Evolutionary conservation across 2,329 filamentous ascomycete species (phyloP).

Genomic region (Hysterium pulicare): DNA sequence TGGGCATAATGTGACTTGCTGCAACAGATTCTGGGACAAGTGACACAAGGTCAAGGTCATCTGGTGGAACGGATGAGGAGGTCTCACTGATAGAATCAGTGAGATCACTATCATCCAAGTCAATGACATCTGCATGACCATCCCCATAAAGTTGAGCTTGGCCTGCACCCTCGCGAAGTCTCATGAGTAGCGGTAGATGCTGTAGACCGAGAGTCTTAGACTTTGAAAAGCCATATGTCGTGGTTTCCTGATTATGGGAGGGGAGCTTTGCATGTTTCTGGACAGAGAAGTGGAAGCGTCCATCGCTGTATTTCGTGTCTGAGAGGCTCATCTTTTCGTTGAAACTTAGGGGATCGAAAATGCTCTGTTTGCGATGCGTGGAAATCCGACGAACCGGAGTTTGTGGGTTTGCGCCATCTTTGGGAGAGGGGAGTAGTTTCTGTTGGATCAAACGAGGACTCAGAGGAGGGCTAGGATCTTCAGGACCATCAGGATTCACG

Average conservation of each 20-base stretch:
- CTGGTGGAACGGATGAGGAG: conserved; percentile 20
- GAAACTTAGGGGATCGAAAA: conserved; percentile 53
- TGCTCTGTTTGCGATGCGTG: conserved; percentile 35
- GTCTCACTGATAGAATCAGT: conserved; percentile 26
- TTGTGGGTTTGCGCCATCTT: conserved; percentile 7
- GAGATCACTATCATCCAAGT: conserved; percentile 19
- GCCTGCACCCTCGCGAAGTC: conserved; percentile 18
- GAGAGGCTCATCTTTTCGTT: conserved; percentile 45
- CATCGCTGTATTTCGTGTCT: conserved; percentile 54
- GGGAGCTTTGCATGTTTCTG: conserved; percentile 9
- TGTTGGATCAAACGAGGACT: conserved; percentile 44
- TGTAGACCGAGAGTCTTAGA: conserved; percentile 19
- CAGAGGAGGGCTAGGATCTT: conserved; percentile 31
- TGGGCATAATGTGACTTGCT: conserved; percentile 17
- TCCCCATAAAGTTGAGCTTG: too few relatives aligned
- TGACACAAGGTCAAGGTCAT: conserved; percentile 15
- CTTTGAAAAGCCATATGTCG: conserved; percentile 1
- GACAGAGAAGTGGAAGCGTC: conserved; percentile 39
- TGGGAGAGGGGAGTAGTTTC: conserved; percentile 46
- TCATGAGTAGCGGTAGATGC: conserved; percentile 28
- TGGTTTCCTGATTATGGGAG: too few relatives aligned
- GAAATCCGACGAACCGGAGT: conserved; percentile 7
- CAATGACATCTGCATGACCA: conserved; percentile 12
- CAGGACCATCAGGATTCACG: neutral
- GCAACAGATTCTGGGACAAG: conserved; percentile 14